A percentile compares a stretch with the other conserved stretches of the same genome.
Evolutionary conservation across 139 green algal species (phyloP).

Genomic region (Closterium sp.): DNA sequence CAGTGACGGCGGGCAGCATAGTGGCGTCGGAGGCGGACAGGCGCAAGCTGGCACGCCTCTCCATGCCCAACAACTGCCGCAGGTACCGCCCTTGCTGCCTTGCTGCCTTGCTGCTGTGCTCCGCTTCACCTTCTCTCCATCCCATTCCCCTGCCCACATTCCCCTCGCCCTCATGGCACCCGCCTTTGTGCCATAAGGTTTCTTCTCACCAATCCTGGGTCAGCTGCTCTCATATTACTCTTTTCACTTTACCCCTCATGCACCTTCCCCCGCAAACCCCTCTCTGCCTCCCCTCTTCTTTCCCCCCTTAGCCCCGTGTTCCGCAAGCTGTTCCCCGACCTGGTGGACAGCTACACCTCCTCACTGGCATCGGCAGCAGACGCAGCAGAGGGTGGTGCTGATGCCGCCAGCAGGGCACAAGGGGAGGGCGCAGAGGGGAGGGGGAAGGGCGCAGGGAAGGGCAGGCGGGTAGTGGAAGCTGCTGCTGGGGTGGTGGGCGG

Average conservation of each 20-base stretch:
- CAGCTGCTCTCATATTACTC: not conserved
- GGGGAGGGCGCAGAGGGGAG: too few species aligned
- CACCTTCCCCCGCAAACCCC: too few species aligned
- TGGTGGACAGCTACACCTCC: not conserved
- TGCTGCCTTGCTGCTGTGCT: too few species aligned
- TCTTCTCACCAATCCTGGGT: not conserved
- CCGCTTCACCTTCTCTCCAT: too few species aligned
- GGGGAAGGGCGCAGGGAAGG: not conserved
- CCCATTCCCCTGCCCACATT: not conserved
- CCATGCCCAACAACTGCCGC: slow-evolving; percentile 10
- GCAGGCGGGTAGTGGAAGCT: not conserved
- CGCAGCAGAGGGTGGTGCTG: not conserved
- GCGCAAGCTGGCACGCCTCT: not conserved
- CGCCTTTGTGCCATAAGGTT: not conserved
- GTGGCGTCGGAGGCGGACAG: slow-evolving; percentile 3
- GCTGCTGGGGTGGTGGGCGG: not conserved
- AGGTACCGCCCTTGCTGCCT: not conserved
- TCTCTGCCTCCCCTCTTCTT: too few species aligned
- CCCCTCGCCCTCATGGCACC: not conserved
- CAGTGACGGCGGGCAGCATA: slow-evolving; percentile 13
- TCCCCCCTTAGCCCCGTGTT: not conserved
- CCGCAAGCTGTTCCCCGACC: slow-evolving; percentile 13
- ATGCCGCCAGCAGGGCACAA: not conserved
- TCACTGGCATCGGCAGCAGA: not conserved
- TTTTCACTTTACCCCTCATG: not conserved